These are phyloP conservation scores for Moelleriella libera DNA, from an alignment of 2,329 filamentous ascomycete genomes.

Conservation along the genomic window DNA sequence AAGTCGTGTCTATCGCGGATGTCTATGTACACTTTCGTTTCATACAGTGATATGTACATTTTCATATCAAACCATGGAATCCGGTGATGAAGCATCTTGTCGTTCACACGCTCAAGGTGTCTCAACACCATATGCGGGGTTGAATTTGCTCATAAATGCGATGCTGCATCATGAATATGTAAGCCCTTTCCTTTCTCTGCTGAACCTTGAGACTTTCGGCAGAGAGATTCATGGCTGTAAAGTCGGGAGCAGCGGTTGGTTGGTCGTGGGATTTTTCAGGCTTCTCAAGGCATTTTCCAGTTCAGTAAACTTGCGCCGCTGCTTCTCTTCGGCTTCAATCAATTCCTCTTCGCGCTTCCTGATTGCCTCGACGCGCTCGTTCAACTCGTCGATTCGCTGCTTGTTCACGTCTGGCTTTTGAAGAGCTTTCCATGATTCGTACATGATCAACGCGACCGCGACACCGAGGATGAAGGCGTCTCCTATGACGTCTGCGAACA, in stretches of 20 bases:
- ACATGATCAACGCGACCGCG: constrained; percentile 41
- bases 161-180: not conserved
- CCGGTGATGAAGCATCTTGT: too few relatives aligned
- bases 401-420: constrained; percentile 45
- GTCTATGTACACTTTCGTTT: too few relatives aligned
- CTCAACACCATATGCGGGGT: too few relatives aligned
- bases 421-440: constrained; percentile 45
- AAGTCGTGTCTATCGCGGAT: too few relatives aligned
- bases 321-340: constrained; percentile 28
- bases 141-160: too few relatives aligned
- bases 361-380: constrained; percentile 32
- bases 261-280: constrained; percentile 41
- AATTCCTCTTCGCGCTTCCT: constrained; percentile 35
- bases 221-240: constrained; percentile 9
- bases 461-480: constrained; percentile 49
- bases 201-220: not conserved
- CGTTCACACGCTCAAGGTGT: too few relatives aligned
- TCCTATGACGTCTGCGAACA: constrained; percentile 52
- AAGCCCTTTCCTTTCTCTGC: not conserved
- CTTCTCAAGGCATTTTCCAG: constrained; percentile 39
- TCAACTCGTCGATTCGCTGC: constrained; percentile 37
- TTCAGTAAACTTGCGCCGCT: constrained; percentile 30
- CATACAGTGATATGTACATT: too few relatives aligned
- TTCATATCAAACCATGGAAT: too few relatives aligned
- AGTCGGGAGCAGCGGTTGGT: constrained; percentile 34